Evolutionary conservation across 371 early-diverging fungal genomes (phyloP).

Genomic region (Mucor velutinosus): DNA sequence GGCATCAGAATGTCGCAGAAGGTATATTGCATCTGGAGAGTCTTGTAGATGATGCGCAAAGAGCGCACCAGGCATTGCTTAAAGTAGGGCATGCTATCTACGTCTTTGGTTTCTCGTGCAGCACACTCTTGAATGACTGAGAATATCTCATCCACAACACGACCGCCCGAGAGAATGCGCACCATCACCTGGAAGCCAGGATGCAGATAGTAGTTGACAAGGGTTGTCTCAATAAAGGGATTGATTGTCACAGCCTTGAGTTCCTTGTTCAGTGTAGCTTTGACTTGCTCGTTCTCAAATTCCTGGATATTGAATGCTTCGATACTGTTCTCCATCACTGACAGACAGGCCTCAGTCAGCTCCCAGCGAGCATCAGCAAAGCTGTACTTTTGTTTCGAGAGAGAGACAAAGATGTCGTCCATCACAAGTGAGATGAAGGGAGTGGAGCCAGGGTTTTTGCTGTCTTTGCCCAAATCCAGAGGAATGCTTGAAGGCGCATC

Average conservation of each 20-base stretch:
- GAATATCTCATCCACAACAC: slow-evolving; percentile 69
- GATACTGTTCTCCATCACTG: slow-evolving; percentile 77
- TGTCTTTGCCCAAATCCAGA: slow-evolving; percentile 57
- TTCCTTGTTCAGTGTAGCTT: slow-evolving; percentile 5
- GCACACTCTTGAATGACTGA: slow-evolving; percentile 65
- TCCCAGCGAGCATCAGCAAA: slow-evolving; percentile 77
- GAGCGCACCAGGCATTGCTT: slow-evolving; percentile 49
- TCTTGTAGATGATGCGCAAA: slow-evolving; percentile 68
- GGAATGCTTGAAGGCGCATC: slow-evolving; percentile 57
- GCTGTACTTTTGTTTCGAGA: slow-evolving; percentile 67
- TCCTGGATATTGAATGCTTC: slow-evolving; percentile 68
- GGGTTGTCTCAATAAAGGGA: not conserved
- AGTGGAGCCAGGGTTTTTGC: slow-evolving; percentile 69
- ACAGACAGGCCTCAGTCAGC: slow-evolving; percentile 74
- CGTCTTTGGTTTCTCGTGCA: slow-evolving; percentile 50
- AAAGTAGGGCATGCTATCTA: slow-evolving; percentile 22
- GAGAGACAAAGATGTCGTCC: slow-evolving; percentile 78
- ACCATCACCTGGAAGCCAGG: slow-evolving; percentile 87
- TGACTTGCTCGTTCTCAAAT: slow-evolving; percentile 30
- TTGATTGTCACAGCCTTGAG: not conserved
- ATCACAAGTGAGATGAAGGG: slow-evolving; percentile 85
- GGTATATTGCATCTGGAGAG: slow-evolving; percentile 66
- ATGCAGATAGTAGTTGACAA: slow-evolving; percentile 52
- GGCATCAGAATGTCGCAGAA: slow-evolving; percentile 75
- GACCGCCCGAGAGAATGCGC: slow-evolving; percentile 78